Evolutionary conservation across 2,329 filamentous ascomycete genomes (phyloP), one percentile per base, ranked within the genome.

Genomic region (Calycina herbarum): DNA sequence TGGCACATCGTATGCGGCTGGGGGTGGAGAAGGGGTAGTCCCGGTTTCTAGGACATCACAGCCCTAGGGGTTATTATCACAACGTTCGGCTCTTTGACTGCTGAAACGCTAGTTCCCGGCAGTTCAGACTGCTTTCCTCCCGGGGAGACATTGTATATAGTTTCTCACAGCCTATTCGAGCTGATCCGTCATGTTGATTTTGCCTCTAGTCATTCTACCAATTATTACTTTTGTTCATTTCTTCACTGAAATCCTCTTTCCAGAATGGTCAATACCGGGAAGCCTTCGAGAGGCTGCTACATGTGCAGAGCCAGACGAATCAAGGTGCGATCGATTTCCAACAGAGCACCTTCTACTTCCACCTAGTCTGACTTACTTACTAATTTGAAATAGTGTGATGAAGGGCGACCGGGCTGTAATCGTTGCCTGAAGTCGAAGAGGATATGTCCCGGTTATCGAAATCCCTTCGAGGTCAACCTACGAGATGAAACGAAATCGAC

Each of bases 281-380:
- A 64, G 57, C 62, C 62, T 24, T 88, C 85, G 0, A 80, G 81
- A 78, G 89, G 88, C 71, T 91, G 89, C 73, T 88, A 89, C 78
- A 90, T 88, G 83, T 91, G 89, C 76, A 84, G 89, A 74, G 88
- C 83, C 54, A 83, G 89, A 68, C 83, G 89, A 70, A 91, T 91
- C 76, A 91, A 91, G 83, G 89, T 89, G 64, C 24, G 48, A 24
- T 27, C 24, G 48, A 54, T 20, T 54, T 54, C 8, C 48, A 54
- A 54, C 13, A 13, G 15, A 13, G 10, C n/a, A 24, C 5, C 20
- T 2, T 24, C 8, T 24, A 1, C 48, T 10, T 51, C 10, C 20
- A 8, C 20, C n/a, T 13, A 24, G 20, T 13, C 48, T 29, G 27
- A 29, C 27, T 27, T 11, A 11, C 4, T 13, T 24, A 54, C 48